Conservation (phyloP, 768 basidiomycete genomes). For the Goffeauzyma gilvescens region DNA sequence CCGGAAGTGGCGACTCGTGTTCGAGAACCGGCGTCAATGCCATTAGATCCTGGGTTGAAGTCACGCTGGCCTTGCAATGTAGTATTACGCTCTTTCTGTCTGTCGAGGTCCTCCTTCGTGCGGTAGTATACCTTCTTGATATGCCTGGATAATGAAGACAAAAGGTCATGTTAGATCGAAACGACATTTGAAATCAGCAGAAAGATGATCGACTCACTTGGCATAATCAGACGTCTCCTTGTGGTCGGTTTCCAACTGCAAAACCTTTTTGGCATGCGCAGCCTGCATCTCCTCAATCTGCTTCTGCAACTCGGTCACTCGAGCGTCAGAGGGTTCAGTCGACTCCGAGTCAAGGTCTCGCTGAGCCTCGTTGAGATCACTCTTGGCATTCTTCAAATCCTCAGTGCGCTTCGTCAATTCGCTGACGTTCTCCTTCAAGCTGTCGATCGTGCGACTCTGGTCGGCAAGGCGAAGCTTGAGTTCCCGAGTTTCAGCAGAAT, state of each 20-base stretch:
- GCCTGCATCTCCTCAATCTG: slow-evolving; percentile 34
- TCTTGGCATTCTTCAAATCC: too few species aligned
- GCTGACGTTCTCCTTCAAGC: too few species aligned
- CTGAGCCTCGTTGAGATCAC: too few species aligned
- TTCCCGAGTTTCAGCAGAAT: too few species aligned
- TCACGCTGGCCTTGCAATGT: slow-evolving; percentile 73
- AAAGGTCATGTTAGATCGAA: not conserved
- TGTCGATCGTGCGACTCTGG: too few species aligned
- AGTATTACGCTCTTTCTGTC: slow-evolving; percentile 54
- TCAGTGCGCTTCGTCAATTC: too few species aligned
- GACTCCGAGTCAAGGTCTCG: too few species aligned
- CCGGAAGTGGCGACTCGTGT: slow-evolving; percentile 23
- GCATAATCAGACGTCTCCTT: slow-evolving; percentile 93
- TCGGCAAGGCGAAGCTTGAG: too few species aligned
- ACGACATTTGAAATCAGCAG: not conserved
- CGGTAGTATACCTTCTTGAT: too few species aligned
- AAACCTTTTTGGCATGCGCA: slow-evolving; percentile 43
- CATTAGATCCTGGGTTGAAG: slow-evolving; percentile 43
- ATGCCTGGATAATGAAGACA: not conserved
- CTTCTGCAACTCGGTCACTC: slow-evolving; percentile 48
- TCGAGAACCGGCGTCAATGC: slow-evolving; percentile 39
- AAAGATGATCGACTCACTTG: slow-evolving; percentile 37
- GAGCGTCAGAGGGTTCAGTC: slow-evolving; percentile 37
- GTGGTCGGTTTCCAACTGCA: slow-evolving; percentile 86
- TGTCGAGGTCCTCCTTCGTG: slow-evolving; percentile 56